Evolutionary conservation across 306 rosid genomes (phyloP).

Genomic region (Cicer judaicum): DNA sequence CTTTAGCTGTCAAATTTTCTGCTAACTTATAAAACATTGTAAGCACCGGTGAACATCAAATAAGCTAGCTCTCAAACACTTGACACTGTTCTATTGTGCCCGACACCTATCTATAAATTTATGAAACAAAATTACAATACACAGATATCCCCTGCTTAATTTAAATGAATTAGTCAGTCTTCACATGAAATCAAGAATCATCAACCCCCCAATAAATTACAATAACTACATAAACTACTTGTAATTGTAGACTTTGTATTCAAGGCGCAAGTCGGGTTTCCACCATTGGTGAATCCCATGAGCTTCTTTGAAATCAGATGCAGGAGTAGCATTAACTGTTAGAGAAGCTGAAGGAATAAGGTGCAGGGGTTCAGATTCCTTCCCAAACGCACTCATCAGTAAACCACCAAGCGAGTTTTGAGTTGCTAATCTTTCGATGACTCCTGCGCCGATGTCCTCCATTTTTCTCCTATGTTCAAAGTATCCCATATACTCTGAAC

Average conservation of each 20-base stretch:
- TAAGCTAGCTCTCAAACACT: neutral
- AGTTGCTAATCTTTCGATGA: constrained; percentile 83
- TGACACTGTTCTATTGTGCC: neutral
- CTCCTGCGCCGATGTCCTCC: constrained; percentile 84
- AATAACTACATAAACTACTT: constrained; percentile 40
- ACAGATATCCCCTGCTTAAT: constrained; percentile 2
- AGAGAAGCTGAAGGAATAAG: constrained; percentile 90
- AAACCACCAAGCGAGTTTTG: constrained; percentile 80
- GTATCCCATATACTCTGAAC: constrained; percentile 90
- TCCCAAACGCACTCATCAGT: constrained; percentile 72
- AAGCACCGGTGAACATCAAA: neutral
- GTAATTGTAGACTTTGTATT: constrained; percentile 60
- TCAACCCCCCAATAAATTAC: neutral
- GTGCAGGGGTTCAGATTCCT: constrained; percentile 75
- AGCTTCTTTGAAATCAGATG: constrained; percentile 74
- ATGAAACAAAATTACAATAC: constrained; percentile 1
- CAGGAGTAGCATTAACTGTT: constrained; percentile 55
- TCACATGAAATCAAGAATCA: constrained; percentile 27
- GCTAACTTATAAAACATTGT: too few species aligned
- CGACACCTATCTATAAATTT: neutral
- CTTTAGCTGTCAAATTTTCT: too few species aligned
- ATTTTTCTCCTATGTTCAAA: constrained; percentile 87
- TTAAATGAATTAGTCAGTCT: constrained; percentile 13
- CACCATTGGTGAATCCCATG: constrained; percentile 99
- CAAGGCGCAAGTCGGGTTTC: constrained; percentile 62